Conservation (phyloP, 1,284 basidiomycete species). For the Ustilago trichophora region DNA sequence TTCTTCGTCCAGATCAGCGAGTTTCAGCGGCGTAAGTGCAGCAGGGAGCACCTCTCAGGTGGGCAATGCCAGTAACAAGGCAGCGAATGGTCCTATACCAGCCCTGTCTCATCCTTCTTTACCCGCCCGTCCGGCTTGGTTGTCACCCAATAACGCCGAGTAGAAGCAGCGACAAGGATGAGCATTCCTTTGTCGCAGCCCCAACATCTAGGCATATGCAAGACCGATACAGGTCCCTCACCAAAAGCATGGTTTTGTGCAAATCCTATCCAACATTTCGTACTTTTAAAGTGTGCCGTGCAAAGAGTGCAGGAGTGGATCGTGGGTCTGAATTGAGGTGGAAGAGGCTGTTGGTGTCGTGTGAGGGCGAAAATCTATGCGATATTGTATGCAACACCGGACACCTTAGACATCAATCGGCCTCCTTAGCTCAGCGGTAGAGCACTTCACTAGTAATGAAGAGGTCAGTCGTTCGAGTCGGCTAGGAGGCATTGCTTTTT, state of each 20-base stretch:
- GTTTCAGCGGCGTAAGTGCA: slow-evolving; percentile 20
- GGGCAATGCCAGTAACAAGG: neutral
- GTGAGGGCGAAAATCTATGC: too few species aligned
- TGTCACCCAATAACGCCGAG: slow-evolving; percentile 1
- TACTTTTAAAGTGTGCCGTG: too few species aligned
- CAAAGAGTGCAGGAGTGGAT: too few species aligned
- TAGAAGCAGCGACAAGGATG: neutral
- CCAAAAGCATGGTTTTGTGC: too few species aligned
- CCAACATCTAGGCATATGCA: too few species aligned
- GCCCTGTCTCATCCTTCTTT: slow-evolving; percentile 25
- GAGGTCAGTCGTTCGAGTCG: slow-evolving; percentile 55
- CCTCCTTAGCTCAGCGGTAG: slow-evolving; percentile 57
- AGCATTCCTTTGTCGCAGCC: too few species aligned
- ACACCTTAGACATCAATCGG: neutral
- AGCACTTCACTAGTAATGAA: slow-evolving; percentile 54
- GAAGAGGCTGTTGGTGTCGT: too few species aligned
- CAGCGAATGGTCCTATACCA: neutral
- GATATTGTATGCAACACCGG: too few species aligned
- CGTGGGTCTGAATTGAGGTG: too few species aligned
- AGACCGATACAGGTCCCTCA: too few species aligned
- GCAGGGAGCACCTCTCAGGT: neutral
- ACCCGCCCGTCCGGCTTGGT: slow-evolving; percentile 36
- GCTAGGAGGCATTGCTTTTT: slow-evolving; percentile 37
- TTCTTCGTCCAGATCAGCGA: slow-evolving; percentile 24
- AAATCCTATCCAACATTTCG: too few species aligned